Evolutionary conservation across 2,329 filamentous ascomycete species (phyloP), one percentile per base, ranked within the genome.

Genomic region (Zopfia rhizophila): DNA sequence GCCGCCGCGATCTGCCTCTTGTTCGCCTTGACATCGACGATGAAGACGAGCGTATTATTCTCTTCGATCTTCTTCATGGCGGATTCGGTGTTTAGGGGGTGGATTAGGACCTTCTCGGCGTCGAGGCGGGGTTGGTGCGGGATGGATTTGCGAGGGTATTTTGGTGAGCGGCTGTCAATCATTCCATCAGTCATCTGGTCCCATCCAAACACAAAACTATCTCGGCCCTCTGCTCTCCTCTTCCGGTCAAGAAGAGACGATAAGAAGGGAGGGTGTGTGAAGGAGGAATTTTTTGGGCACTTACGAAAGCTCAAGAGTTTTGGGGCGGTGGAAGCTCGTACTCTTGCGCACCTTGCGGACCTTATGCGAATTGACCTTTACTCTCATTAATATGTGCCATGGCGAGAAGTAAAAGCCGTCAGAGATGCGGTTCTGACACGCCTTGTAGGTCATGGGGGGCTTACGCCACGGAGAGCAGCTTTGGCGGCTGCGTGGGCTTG

Each of bases 51-150:
- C 65, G 94, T 99, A 87, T 99, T 99, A 87, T 99, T 92, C 89
- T 99, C 94, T 85, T 99, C 94, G 69, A 99, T 97, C 89, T 97
- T 97, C 91, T 99, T 99, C 93, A 99, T 97, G 73, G 95, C 94
- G 74, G 89, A 94, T 89, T 99, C 94, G 53, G 94, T 99, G 88
- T 99, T 99, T 75, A 99, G 86, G 64, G 94, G 68, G 94, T 97
- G 91, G 74, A 97, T 83, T 78, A 99, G 89, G 77, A 97, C 84
- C 87, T 96, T 97, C 86, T 92, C 90, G 82, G 93, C 90, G 81
- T 99, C 94, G 72, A 99, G 90, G 69, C 91, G 89, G 68, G 92
- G 88, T 75, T 85, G 84, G 77, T 93, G 88, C 70, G 90, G 87
- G 75, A 99, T 86, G 65, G 91, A 92, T 85, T 94, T 96, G 83